Base-by-base conservation (phyloP, 768 basidiomycete genomes). In the Rhodotorula toruloides region DNA sequence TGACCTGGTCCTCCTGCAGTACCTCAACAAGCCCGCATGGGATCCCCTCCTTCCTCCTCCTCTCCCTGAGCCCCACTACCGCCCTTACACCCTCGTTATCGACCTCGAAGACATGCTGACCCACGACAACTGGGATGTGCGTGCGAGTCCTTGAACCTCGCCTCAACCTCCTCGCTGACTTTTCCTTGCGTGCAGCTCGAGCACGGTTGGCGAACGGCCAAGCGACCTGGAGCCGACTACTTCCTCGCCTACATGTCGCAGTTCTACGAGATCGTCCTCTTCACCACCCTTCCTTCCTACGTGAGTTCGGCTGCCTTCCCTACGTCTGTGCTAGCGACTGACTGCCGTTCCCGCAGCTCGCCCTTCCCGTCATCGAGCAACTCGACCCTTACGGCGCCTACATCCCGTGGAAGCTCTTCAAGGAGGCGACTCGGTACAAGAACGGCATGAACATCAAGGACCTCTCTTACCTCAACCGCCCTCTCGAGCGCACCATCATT, bases 181-280 rank as follows among this genome's bases (percentile, higher is more conserved):
- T 43, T 29, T 13, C 10, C 4, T 14, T 16, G 27, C 21, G 25
- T 25, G 40, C 65, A 96, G 91, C 85, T 93, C 60, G 84, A 90
- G 79, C 83, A 90, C 74, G 96, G 96, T 57, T 99, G 96, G 94
- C 82, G 91, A 71, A 97, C 94, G 6, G 94, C 93, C 10, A 99
- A 98, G 79, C 86, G 96, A 40, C 94, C 96, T 2, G 96, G 96
- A 8, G 89, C 92, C 22, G 96, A 99, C 76, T 98, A 99, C 79
- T 99, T 99, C 84, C 82, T 99, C 40, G 93, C 85, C 34, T 99
- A 99, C 77, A 84, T 99, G 54, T 90, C 91, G 0, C 94, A 97
- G 75, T 99, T 98, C 80, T 99, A 91, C 77, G 96, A 99, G 81
- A 85, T 98, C 63, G 94, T 98, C 40, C 81, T 99, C 59, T 99